phyloP scores from a whole-genome alignment of 768 basidiomycete species.

The Amanita polypyramis region DNA sequence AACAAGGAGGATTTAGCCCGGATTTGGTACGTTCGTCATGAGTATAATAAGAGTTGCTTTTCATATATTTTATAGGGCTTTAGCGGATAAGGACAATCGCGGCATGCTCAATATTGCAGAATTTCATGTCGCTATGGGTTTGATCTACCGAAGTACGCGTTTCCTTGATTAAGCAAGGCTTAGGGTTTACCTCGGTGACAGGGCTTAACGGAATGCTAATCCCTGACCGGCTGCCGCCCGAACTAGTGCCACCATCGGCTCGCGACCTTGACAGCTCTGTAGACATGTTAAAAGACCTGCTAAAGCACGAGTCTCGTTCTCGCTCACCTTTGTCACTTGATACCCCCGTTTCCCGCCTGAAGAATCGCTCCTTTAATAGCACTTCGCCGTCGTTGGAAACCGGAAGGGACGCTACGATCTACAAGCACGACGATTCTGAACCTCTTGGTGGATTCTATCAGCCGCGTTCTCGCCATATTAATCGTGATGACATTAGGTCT shows the following conservation, averaged over 20 bases:
- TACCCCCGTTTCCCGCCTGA: slow-evolving; percentile 46
- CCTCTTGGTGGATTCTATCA: slow-evolving; percentile 65
- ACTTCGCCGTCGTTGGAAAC: slow-evolving; percentile 42
- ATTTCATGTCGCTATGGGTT: slow-evolving; percentile 97
- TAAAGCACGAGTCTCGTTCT: slow-evolving; percentile 77
- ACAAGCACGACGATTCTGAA: slow-evolving; percentile 66
- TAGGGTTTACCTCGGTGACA: slow-evolving; percentile 20
- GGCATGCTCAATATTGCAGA: slow-evolving; percentile 94
- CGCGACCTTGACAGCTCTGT: slow-evolving; percentile 85
- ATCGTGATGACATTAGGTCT: slow-evolving; percentile 72
- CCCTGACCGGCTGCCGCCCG: slow-evolving; percentile 77
- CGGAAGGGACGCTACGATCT: slow-evolving; percentile 81
- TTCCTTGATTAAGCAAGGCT: neutral
- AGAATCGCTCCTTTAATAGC: slow-evolving; percentile 62
- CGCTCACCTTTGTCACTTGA: slow-evolving; percentile 49
- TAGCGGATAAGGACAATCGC: slow-evolving; percentile 88
- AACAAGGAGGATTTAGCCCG: slow-evolving; percentile 83
- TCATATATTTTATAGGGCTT: slow-evolving; percentile 45
- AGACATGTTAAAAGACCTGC: slow-evolving; percentile 77
- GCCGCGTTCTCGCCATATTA: slow-evolving; percentile 72
- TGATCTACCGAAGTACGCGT: slow-evolving; percentile 88
- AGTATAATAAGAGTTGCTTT: neutral
- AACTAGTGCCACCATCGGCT: slow-evolving; percentile 87
- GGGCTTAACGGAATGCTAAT: slow-evolving; percentile 88
- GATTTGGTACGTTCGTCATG: slow-evolving; percentile 61